These are phyloP conservation scores for Coemansia sp. DNA, from an alignment of 192 early-diverging fungal species.

Conservation along the genomic window DNA sequence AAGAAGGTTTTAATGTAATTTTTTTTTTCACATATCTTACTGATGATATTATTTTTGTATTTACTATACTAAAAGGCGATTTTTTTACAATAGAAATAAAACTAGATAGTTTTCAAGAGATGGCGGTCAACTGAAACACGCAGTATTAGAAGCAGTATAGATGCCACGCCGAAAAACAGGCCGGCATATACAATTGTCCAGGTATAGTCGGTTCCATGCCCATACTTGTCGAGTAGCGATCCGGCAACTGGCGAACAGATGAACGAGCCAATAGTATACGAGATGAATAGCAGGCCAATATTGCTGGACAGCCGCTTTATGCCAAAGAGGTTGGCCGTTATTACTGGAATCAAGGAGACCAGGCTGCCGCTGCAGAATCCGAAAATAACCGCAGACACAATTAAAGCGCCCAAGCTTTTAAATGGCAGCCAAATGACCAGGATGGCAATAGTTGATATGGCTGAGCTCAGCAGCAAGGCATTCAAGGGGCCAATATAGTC, in stretches of 20 bases:
- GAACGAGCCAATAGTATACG: constrained; percentile 20
- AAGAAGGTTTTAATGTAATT: too few species aligned
- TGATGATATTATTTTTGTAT: constrained; percentile 1
- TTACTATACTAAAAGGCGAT: not conserved
- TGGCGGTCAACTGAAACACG: constrained; percentile 10
- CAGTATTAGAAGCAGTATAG: constrained; percentile 8
- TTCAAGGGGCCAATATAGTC: constrained; percentile 26
- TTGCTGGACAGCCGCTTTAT: constrained; percentile 27
- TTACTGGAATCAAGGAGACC: constrained; percentile 29
- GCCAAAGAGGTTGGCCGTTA: constrained; percentile 24
- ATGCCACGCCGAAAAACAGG: constrained; percentile 16
- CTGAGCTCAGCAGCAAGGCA: constrained; percentile 8
- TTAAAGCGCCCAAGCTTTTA: constrained; percentile 9
- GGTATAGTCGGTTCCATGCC: constrained; percentile 22
- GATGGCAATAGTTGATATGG: constrained; percentile 9
- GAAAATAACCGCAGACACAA: constrained; percentile 20
- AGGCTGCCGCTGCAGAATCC: constrained; percentile 27
- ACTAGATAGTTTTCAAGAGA: not conserved
- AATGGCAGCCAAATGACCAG: constrained; percentile 39
- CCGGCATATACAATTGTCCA: constrained; percentile 26
- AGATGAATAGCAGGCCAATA: constrained; percentile 23
- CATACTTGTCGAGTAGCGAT: constrained; percentile 28
- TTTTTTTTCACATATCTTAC: too few species aligned
- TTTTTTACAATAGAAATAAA: not conserved
- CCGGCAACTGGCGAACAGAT: constrained; percentile 23